phyloP scores from a whole-genome alignment of 2,329 filamentous ascomycete species.

The Fusarium sp. region DNA sequence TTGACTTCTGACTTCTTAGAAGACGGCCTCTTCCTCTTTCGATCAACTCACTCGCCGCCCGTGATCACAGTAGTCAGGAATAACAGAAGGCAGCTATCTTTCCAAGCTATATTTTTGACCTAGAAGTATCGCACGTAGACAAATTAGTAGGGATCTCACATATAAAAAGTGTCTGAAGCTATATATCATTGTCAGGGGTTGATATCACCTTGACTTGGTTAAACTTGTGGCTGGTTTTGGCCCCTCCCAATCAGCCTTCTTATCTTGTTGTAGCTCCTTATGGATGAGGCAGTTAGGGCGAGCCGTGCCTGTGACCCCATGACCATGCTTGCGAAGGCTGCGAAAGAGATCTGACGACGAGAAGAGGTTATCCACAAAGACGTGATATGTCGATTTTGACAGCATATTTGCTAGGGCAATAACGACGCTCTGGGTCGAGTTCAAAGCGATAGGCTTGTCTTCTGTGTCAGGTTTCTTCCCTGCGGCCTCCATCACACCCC shows the following conservation, averaged over 20 bases:
- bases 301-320: slow-evolving; percentile 19
- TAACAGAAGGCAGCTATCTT: slow-evolving; percentile 16
- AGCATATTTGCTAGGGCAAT: slow-evolving; percentile 23
- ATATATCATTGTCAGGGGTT: no score
- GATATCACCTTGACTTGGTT: no score
- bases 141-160: no score
- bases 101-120: slow-evolving; percentile 22
- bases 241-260: no score
- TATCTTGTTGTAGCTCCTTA: neutral
- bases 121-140: no score
- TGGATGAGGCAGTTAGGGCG: slow-evolving; percentile 17
- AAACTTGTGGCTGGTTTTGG: no score
- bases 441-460: neutral
- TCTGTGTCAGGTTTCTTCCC: neutral
- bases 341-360: slow-evolving; percentile 10
- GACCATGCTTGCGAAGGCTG: neutral
- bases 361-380: slow-evolving; percentile 31
- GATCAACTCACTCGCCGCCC: neutral
- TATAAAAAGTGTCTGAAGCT: neutral
- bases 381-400: slow-evolving; percentile 17
- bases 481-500: neutral
- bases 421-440: slow-evolving; percentile 5
- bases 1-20: neutral
- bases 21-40: neutral
- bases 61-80: neutral